Evolutionary conservation across 352 stramenopile species (phyloP), one percentile per base, ranked within the genome.

Genomic region (Pilasporangium apinafurcum): DNA sequence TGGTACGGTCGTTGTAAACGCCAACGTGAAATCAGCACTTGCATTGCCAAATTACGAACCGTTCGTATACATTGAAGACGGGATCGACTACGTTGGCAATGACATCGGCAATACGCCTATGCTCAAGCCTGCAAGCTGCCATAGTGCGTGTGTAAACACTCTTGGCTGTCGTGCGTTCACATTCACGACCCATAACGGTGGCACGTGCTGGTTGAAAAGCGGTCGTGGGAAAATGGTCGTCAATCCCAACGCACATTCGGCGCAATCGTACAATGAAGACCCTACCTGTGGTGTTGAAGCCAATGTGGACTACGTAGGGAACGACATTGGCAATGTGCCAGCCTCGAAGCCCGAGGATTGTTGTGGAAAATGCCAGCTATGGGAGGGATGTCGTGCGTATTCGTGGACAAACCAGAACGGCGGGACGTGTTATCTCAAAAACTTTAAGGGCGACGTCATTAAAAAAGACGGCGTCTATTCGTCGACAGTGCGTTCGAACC

Each of bases 11-110:
- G 42, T 52, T 33, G 34, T 44, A 12, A 56, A 62, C 7, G 9
- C 44, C 0, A 52, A 55, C 7, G 53, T 43, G n/a, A 56, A 59
- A 24, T 72, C 62, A 37, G 26, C 5, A 26, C 12, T 12, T 26
- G 20, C 22, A 34, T 47, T 26, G n/a, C n/a, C n/a, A n/a, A n/a
- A n/a, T n/a, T n/a, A n/a, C n/a, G n/a, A n/a, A n/a, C n/a, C n/a
- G n/a, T n/a, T n/a, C n/a, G 40, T 47, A 14, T 47, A 47, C 40
- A 47, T 26, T 8, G 24, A 47, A 17, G 5, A 38, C 45, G 42
- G 53, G 9, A 57, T 71, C 35, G 58, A 71, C 54, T 71, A 60
- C 25, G 31, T 68, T 21, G 57, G 54, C 43, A 68, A 68, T 36
- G 62, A 71, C 44, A 50, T 65, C 13, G 56, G 53, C 20, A 55